These are phyloP conservation scores for Fremontodendron californicum DNA, from an alignment of 345 rosid species.

Conservation along the genomic window DNA sequence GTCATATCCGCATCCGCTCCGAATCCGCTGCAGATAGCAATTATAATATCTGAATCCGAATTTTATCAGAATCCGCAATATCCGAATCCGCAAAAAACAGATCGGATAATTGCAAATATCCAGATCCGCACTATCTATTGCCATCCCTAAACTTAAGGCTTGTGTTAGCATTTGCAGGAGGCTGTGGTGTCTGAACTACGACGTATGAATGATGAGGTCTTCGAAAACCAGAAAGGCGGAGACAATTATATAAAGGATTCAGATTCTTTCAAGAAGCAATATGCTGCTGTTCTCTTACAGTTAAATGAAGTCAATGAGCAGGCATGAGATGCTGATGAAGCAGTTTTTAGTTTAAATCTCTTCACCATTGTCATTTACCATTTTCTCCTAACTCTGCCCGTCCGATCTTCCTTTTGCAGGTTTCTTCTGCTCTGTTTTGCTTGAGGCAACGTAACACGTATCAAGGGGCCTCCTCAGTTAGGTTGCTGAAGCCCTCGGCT, in stretches of 20 bases:
- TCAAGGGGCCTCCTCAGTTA: slow-evolving; percentile 39
- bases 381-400: not conserved
- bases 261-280: slow-evolving; percentile 68
- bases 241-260: slow-evolving; percentile 53
- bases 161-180: slow-evolving; percentile 47
- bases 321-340: slow-evolving; percentile 36
- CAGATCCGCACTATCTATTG: no score
- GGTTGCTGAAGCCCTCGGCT: slow-evolving; percentile 27
- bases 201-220: slow-evolving; percentile 59
- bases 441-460: slow-evolving; percentile 80
- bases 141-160: no score
- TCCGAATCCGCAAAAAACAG: no score
- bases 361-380: slow-evolving; percentile 7
- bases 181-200: slow-evolving; percentile 64
- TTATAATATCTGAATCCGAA: no score
- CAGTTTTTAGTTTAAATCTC: slow-evolving; percentile 17
- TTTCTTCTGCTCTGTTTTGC: slow-evolving; percentile 62
- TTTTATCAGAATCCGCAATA: no score
- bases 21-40: no score
- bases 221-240: slow-evolving; percentile 57
- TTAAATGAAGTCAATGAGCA: slow-evolving; percentile 72
- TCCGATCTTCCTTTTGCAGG: slow-evolving; percentile 41
- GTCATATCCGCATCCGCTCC: no score
- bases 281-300: slow-evolving; percentile 70
- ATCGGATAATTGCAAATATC: no score